Percentiles rank a stretch among this genome's conserved stretches.
phyloP scores from a whole-genome alignment of 345 rosid genomes.

The Aurinia saxatilis region DNA sequence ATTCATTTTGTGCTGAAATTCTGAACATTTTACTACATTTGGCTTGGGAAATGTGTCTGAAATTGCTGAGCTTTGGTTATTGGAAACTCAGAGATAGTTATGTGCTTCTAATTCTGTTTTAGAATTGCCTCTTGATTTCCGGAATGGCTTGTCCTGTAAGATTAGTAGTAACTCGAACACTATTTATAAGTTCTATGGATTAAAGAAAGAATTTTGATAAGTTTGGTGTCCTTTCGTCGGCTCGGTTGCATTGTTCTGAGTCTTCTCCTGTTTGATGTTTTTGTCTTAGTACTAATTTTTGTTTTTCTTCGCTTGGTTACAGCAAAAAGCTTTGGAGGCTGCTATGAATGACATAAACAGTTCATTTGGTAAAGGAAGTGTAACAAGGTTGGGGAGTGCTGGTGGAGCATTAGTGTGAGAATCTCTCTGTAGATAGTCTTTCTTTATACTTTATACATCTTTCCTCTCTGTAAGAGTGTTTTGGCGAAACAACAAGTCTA shows the following conservation, averaged over 20 bases:
- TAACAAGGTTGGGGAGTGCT: slow-evolving; percentile 90
- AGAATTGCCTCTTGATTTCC: neutral
- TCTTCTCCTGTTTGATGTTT: neutral
- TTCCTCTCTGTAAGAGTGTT: neutral
- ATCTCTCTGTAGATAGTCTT: too few relatives aligned
- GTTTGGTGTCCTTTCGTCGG: neutral
- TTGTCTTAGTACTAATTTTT: neutral
- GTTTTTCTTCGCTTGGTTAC: slow-evolving; percentile 14
- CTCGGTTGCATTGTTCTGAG: neutral
- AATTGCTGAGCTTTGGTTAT: neutral
- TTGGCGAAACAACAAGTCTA: neutral
- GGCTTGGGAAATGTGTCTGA: neutral
- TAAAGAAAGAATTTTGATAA: neutral
- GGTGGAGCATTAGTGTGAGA: slow-evolving; percentile 95
- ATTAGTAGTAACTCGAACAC: neutral
- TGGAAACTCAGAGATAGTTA: too few relatives aligned
- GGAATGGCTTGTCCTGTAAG: neutral
- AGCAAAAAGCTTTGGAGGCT: slow-evolving; percentile 95
- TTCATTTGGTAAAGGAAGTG: slow-evolving; percentile 92
- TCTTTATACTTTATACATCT: neutral
- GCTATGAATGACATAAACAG: slow-evolving; percentile 87
- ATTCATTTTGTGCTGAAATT: neutral
- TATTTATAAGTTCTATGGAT: neutral
- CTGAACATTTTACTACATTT: neutral
- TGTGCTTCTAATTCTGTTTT: neutral